Base-by-base conservation (phyloP, 2,329 filamentous ascomycete species). In the Monosporascus sp. region DNA sequence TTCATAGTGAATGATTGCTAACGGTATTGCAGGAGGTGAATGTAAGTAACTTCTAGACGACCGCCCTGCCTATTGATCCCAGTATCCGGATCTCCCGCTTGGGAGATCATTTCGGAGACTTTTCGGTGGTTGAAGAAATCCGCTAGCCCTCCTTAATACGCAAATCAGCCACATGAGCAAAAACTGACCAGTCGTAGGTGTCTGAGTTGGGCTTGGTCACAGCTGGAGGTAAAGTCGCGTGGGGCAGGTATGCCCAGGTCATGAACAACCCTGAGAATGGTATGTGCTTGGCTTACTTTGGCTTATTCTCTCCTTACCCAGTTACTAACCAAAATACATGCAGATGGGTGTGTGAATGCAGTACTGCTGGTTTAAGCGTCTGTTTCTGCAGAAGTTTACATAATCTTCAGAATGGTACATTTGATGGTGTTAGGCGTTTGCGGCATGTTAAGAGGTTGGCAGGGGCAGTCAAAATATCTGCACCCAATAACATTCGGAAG, bases 131-230 rank as follows among this genome's bases (percentile, higher is more conserved):
- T 14, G 11, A 14, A 35, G 31, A 5, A 31, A 35, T 14, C 11
- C 5, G 0, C 31, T 5, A 14, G 31, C 31, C 31, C 31, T 14
- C 20, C 11, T 11, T 43, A 20, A 9, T 20, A 24, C 4, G 5
- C 18, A 14, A 18, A 18, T 20, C 18, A 24, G 9, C 20, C 11
- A 3, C 11, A 14, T 11, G 5, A 20, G 39, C 5, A 4, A 24
- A 43, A 11, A 43, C 39, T 43, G 18, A 43, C 39, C 93, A 97
- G 73, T 91, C 97, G 65, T 96, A 99, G 68, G 91, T 97, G 31
- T 88, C 83, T 53, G 94, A 99, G 70, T 74, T 97, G 58, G 94
- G 94, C 58, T 77, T 97, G 57, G 90, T 95, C 17, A 97, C 94
- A 3, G 87, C 92, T 2, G 86, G 85, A 57, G 94, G 94, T 58